Evolutionary conservation across 2,329 filamentous ascomycete species (phyloP).

Genomic region (Botryosphaeria dothidea): DNA sequence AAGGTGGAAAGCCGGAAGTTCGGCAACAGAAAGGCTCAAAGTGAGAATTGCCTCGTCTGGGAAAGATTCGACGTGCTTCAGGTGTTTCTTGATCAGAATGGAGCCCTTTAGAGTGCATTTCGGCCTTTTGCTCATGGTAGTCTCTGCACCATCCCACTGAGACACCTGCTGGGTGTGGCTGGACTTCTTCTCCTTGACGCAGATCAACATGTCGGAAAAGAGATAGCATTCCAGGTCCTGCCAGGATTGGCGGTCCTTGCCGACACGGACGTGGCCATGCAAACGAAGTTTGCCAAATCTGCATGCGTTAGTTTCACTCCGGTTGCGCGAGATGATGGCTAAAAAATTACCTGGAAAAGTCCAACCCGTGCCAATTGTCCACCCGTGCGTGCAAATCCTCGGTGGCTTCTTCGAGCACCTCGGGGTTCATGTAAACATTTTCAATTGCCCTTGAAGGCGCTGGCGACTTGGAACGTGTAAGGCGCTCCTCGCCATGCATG

Average conservation of each 20-base stretch:
- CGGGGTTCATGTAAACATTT: conserved; percentile 70
- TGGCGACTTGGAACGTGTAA: conserved; percentile 59
- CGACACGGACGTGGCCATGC: conserved; percentile 86
- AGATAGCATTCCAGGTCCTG: conserved; percentile 97
- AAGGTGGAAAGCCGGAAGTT: conserved; percentile 92
- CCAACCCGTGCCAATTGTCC: conserved; percentile 97
- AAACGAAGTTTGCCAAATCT: conserved; percentile 90
- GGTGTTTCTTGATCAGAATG: conserved; percentile 96
- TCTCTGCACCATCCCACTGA: conserved; percentile 63
- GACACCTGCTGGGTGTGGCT: conserved; percentile 40
- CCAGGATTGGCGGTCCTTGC: conserved; percentile 95
- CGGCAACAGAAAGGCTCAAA: conserved; percentile 83
- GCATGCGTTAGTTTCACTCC: conserved; percentile 21
- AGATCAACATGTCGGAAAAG: conserved; percentile 98
- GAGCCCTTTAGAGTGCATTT: conserved; percentile 94
- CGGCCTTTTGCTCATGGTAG: conserved; percentile 58
- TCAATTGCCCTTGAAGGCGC: conserved; percentile 49
- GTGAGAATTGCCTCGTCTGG: conserved; percentile 82
- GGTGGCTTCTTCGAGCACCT: conserved; percentile 79
- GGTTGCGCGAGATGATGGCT: not conserved
- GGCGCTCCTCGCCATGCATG: conserved; percentile 45
- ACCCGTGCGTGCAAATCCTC: conserved; percentile 84
- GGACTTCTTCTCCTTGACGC: conserved; percentile 93
- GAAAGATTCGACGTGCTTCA: conserved; percentile 79
- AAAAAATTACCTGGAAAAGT: conserved; percentile 70